Percentiles rank a stretch among this genome's conserved stretches.
phyloP scores from a whole-genome alignment of 2,329 filamentous ascomycete species.

The Sporothrix brunneoviolacea region DNA sequence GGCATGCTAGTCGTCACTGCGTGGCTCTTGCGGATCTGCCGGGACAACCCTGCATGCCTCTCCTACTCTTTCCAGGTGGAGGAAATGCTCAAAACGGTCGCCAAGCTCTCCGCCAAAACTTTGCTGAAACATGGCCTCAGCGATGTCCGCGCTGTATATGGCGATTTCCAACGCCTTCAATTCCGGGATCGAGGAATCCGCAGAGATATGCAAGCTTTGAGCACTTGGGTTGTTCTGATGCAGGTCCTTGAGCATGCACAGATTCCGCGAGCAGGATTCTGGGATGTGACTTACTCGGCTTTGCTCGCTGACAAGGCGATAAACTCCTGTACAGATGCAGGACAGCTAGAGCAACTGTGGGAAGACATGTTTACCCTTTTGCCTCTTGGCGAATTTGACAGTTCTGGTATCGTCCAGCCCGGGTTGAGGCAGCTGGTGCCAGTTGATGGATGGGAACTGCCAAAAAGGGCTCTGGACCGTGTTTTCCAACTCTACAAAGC shows the following conservation, averaged over 20 bases:
- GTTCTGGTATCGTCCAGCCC: conserved; percentile 40
- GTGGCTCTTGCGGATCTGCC: conserved; percentile 38
- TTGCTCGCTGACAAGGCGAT: conserved; percentile 30
- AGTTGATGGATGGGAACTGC: conserved; percentile 54
- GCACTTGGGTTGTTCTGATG: conserved; percentile 55
- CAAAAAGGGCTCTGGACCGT: conserved; percentile 49
- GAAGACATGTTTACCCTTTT: conserved; percentile 52
- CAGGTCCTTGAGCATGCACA: conserved; percentile 43
- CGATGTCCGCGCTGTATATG: conserved; percentile 40
- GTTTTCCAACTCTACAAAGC: conserved; percentile 53
- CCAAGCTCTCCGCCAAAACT: conserved; percentile 30
- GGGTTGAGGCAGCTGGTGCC: conserved; percentile 31
- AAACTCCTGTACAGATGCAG: conserved; percentile 35
- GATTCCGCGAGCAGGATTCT: conserved; percentile 51
- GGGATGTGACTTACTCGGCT: conserved; percentile 47
- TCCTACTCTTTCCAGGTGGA: conserved; percentile 41
- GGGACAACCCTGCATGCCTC: conserved; percentile 25
- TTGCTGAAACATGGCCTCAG: conserved; percentile 39
- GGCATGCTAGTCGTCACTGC: conserved; percentile 32
- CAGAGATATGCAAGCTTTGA: conserved; percentile 35
- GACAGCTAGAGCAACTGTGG: conserved; percentile 51
- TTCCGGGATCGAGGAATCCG: conserved; percentile 47
- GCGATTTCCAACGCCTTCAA: conserved; percentile 37
- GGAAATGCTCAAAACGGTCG: conserved; percentile 38
- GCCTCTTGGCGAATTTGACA: conserved; percentile 55